Conservation (phyloP, 2,329 filamentous ascomycete species). For the Thielaviopsis euricoi region DNA sequence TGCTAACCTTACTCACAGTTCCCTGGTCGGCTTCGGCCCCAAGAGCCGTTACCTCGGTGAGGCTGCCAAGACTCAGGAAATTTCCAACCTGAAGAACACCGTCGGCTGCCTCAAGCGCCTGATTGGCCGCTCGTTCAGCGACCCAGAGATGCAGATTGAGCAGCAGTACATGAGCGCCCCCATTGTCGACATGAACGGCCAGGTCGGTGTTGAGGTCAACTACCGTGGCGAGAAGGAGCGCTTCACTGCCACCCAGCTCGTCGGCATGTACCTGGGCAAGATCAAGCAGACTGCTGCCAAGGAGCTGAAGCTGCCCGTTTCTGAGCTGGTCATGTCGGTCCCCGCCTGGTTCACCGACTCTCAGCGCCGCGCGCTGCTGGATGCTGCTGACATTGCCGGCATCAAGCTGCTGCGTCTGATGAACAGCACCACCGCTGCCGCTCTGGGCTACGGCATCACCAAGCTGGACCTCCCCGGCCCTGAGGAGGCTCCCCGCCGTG, state of each 20-base stretch:
- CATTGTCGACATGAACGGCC: constrained; percentile 79
- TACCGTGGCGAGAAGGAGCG: constrained; percentile 91
- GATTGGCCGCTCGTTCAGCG: constrained; percentile 67
- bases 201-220: constrained; percentile 84
- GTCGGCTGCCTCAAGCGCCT: constrained; percentile 85
- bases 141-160: constrained; percentile 87
- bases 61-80: constrained; percentile 94
- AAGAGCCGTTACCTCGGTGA: constrained; percentile 92
- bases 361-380: constrained; percentile 76
- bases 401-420: constrained; percentile 86
- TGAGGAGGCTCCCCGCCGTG: constrained; percentile 83
- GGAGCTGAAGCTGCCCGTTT: constrained; percentile 82
- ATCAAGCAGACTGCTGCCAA: constrained; percentile 73
- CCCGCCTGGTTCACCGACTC: constrained; percentile 95
- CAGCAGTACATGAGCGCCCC: constrained; percentile 76
- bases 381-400: constrained; percentile 84
- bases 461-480: constrained; percentile 79
- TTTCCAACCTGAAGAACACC: constrained; percentile 99
- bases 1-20: constrained; percentile 31
- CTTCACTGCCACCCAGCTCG: constrained; percentile 86
- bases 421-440: constrained; percentile 94
- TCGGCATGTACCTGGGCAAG: constrained; percentile 91
- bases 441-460: constrained; percentile 93
- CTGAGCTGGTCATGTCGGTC: constrained; percentile 84
- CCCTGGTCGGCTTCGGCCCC: constrained; percentile 86